Evolutionary conservation across 805 yeast genomes (phyloP), one percentile per base, ranked within the genome.

Genomic region (Pichia thaimueangensis): DNA sequence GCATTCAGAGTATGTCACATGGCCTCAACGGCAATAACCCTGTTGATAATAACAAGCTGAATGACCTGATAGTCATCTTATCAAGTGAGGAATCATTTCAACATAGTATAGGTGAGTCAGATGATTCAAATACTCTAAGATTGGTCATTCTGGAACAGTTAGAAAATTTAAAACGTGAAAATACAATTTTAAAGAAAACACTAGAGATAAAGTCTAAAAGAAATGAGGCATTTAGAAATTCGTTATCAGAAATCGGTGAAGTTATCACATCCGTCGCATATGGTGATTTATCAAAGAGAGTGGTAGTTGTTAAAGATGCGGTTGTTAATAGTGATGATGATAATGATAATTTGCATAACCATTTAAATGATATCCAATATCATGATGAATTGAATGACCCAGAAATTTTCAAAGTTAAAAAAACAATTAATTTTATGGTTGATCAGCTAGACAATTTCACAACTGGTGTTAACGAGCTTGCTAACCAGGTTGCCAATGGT

Each of bases 401-500:
- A 2, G 91, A 83, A 57, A 84, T 86, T 48, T 69, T 80, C 45
- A 82, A 80, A 57, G 86, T 86, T 55, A 86, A 86, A 59, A 76
- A 78, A 43, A 82, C 93, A 7, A 84, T 86, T 56, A 86, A 86
- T 61, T 76, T 85, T 19, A 86, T 86, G 95, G 83, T 86, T 86
- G 87, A 82, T 55, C 94, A 85, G 62, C 69, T 84, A 47, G 89
- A 82, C 58, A 76, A 85, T 11, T 85, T 84, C 60, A 87, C 93
- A 24, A 72, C 73, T 41, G 93, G 85, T 59, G 93, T 86, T 32
- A 82, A 88, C 29, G 78, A 86, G 46, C 85, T 86, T 21, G 93
- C 95, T 30, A 85, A 89, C 15, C 94, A 86, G 53, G 95, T 86
- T 17, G 91, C 95, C 24, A 84, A 85, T 54, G 96, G 96, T 52